Evolutionary conservation across 768 basidiomycete species (phyloP).

Genomic region (Mrakia hoshinonis): DNA sequence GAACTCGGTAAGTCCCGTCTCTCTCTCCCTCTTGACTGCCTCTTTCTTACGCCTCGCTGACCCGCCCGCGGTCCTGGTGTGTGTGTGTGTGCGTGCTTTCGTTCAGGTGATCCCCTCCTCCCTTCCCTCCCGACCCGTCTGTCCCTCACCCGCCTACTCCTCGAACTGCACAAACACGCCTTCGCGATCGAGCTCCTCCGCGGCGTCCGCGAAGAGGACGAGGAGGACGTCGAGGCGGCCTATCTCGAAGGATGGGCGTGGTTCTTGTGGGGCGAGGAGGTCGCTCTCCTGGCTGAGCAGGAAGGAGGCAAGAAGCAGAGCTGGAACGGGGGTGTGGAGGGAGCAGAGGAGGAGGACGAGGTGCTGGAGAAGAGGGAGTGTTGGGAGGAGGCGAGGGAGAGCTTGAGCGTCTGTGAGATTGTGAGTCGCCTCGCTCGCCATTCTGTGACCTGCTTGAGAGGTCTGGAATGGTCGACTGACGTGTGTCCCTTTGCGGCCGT

Average conservation of each 20-base stretch:
- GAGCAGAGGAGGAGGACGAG: constrained; percentile 6
- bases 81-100: background rate
- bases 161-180: constrained; percentile 10
- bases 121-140: constrained; percentile 17
- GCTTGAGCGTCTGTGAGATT: constrained; percentile 20
- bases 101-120: constrained; percentile 14
- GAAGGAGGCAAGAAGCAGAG: constrained; percentile 16
- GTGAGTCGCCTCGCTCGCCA: constrained; percentile 17
- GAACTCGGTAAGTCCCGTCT: constrained; percentile 8
- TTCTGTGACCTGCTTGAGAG: too few relatives aligned
- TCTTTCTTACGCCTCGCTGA: background rate
- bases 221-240: constrained; percentile 29
- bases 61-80: background rate
- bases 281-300: background rate
- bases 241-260: constrained; percentile 30
- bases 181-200: constrained; percentile 17
- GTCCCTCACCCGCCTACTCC: constrained; percentile 18
- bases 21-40: background rate
- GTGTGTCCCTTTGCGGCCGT: too few relatives aligned
- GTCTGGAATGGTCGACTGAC: too few relatives aligned
- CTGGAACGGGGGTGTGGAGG: background rate
- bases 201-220: constrained; percentile 21
- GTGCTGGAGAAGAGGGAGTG: constrained; percentile 21
- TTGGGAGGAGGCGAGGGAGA: constrained; percentile 30
- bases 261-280: constrained; percentile 24